Evolutionary conservation across 352 stramenopile species (phyloP), one percentile per base, ranked within the genome.

Genomic region (Globisporangium rhizosaccharum): DNA sequence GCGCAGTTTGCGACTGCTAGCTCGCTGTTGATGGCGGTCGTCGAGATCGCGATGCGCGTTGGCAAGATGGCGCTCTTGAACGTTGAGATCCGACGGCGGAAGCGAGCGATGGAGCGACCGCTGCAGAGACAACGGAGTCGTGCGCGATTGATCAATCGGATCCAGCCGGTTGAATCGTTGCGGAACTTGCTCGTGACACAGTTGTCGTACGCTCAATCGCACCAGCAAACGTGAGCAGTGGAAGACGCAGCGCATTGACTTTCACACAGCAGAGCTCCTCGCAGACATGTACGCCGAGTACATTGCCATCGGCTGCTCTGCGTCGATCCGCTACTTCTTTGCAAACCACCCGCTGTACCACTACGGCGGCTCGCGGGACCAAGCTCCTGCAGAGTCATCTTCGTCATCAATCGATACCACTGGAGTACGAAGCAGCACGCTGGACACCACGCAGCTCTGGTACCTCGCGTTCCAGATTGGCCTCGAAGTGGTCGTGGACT

Each of bases 261-360:
- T 67, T 14, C 61, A 70, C 36, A 28, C 9, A 4, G 20, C 49
- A 8, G 26, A 47, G 28, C 1, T 56, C 47, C 41, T 51, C 25
- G 67, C 63, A 18, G 62, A 76, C 47, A 81, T 81, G 67, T 65
- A 64, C 15, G 65, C 67, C 28, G 70, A 79, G 56, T 82, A 82
- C 50, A 77, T 82, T 8, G 70, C 73, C 4, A 76, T 79, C 53
- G 66, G 65, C n/a, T 71, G 71, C 25, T 77, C 62, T 7, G 54
- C 56, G 6, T 68, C 63, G 2, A 73, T 82, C 17, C 36, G 76
- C 26, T 70, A 65, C 25, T 72, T 76, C 14, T 73, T 70, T 49
- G 56, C 44, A 20, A 63, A 69, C 47, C 65, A 78, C 33, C 67
- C 62, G 11, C 57, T 73, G 23, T 79, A 75, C 57, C 23, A 54